Base-by-base conservation (phyloP, 208 protist species). In the Leishmania arabica region DNA sequence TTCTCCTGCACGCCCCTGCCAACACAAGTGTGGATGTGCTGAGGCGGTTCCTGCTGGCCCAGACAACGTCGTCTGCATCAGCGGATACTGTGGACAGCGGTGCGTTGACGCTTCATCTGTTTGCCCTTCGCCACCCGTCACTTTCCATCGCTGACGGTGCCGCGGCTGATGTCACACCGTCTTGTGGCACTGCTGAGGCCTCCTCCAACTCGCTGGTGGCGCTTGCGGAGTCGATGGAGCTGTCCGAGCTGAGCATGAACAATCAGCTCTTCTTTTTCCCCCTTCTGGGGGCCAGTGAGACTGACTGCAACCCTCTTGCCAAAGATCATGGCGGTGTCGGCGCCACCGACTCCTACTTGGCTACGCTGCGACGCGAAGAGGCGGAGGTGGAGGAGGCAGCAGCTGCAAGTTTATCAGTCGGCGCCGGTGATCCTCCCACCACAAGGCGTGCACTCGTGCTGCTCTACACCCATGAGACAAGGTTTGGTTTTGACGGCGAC, bases 1-100 rank as follows among this genome's bases (percentile, higher is more conserved):
- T 84, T 51, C 80, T 84, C 64, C 68, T 79, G 65, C 24, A 70
- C 75, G 75, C 58, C 21, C 80, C 75, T 21, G 80, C 15, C 31
- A 66, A 65, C 0, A 80, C 80, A 17, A 60, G 74, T 5, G 27
- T 84, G 40, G 21, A n/a, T 21, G 62, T 47, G 4, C 68, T 84
- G 42, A 71, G 75, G 47, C 47, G 37, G 17, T 77, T 84, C 37
- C 65, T 84, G 21, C 75, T 84, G 47, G 17, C 51, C 11, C 56
- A 77, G 53, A 68, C 56, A 17, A 53, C 24, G 54, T n/a, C 21
- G 51, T 3, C 70, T 21, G n/a, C 73, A 34, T 1, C 70, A 27
- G 27, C 31, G n/a, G 27, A 49, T 7, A 47, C 69, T 24, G 19
- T 62, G 31, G 19, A 34, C 8, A 37, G 13, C 11, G n/a, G 60